Percentiles rank a stretch among this genome's conserved stretches.
phyloP scores from a whole-genome alignment of 2,329 filamentous ascomycete species.

The Alternaria longipes region DNA sequence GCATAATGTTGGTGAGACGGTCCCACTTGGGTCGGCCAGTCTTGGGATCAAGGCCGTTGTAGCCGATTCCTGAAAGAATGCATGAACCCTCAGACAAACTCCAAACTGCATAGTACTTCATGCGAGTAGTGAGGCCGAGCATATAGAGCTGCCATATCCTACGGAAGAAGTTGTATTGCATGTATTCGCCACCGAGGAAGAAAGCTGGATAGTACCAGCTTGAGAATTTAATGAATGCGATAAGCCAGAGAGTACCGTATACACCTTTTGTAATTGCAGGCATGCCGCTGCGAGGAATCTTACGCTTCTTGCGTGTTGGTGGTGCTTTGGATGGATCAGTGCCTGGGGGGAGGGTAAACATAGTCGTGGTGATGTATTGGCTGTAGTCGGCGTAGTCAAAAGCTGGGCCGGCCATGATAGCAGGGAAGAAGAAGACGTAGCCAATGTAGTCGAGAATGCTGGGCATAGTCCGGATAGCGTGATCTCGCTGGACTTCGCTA shows the following conservation, averaged over 20 bases:
- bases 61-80: constrained; percentile 91
- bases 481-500: constrained; percentile 86
- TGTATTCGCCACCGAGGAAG: constrained; percentile 72
- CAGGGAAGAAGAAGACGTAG: constrained; percentile 95
- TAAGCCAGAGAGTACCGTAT: constrained; percentile 80
- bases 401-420: constrained; percentile 85
- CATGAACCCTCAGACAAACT: constrained; percentile 91
- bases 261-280: constrained; percentile 82
- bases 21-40: constrained; percentile 91
- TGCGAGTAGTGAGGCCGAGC: constrained; percentile 80
- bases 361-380: constrained; percentile 89
- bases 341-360: constrained; percentile 86
- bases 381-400: constrained; percentile 96
- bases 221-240: constrained; percentile 77
- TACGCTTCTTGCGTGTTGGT: constrained; percentile 86
- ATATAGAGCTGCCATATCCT: constrained; percentile 84
- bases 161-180: constrained; percentile 72
- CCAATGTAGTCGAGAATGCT: constrained; percentile 81
- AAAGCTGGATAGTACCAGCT: constrained; percentile 70
- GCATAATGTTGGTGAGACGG: constrained; percentile 86
- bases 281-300: constrained; percentile 88
- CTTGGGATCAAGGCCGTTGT: constrained; percentile 86
- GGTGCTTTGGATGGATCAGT: constrained; percentile 87
- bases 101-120: constrained; percentile 99
- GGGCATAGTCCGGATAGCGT: constrained; percentile 79